Conservation (phyloP, 441 rosid species). For the Rhodomyrtus psidioides region DNA sequence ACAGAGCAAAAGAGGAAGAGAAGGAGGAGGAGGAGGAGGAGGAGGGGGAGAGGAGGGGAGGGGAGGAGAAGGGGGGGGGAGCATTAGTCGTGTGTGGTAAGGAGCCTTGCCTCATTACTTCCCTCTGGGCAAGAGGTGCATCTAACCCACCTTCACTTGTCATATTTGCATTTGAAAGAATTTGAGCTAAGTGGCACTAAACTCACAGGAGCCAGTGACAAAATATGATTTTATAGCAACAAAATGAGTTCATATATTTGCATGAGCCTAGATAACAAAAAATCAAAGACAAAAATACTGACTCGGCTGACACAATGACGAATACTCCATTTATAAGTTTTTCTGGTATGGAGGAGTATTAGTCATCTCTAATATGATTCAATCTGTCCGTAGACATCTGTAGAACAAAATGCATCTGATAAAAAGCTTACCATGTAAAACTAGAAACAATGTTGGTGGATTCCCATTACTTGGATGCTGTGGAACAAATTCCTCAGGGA, state of each 20-base stretch:
- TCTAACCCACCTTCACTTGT: background rate
- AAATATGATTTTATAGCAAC: background rate
- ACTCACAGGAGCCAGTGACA: background rate
- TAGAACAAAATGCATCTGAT: background rate
- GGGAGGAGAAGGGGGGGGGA: too few relatives aligned
- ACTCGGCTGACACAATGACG: background rate
- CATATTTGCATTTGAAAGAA: background rate
- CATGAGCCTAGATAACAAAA: background rate
- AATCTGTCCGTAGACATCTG: background rate
- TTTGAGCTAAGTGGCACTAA: background rate
- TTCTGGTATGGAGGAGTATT: background rate
- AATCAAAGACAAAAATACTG: background rate
- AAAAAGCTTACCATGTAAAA: conserved; percentile 55
- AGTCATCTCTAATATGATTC: background rate
- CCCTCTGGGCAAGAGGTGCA: background rate
- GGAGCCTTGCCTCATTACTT: background rate
- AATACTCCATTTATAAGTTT: background rate
- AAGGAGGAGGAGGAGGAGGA: too few relatives aligned
- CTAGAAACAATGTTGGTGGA: conserved; percentile 95
- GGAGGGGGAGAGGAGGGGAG: too few relatives aligned
- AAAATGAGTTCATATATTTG: background rate
- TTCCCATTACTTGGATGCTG: conserved; percentile 92
- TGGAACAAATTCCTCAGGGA: conserved; percentile 84
- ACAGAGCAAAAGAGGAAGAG: too few relatives aligned
- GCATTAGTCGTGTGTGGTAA: too few relatives aligned